Conservation (phyloP, 2,329 filamentous ascomycete species). For the Phialophora tarda region DNA sequence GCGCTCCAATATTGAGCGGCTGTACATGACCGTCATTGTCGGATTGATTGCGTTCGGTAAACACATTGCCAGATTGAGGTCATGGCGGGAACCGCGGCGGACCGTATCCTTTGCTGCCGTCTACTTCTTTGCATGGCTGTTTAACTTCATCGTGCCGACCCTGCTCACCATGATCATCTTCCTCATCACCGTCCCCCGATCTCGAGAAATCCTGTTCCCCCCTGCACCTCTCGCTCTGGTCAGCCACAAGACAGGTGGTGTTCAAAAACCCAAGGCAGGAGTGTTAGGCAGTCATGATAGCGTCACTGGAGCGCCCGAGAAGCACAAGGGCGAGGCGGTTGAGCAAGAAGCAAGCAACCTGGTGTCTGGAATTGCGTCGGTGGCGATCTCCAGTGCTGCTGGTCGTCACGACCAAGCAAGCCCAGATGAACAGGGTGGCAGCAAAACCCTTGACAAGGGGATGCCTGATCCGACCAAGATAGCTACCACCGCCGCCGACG, state of each 20-base stretch:
- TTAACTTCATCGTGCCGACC: constrained; percentile 72
- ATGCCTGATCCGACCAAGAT: constrained; percentile 67
- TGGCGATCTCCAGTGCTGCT: constrained; percentile 75
- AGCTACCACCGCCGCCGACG: constrained; percentile 60
- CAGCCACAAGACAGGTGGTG: constrained; percentile 69
- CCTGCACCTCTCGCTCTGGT: constrained; percentile 78
- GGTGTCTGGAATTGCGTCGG: constrained; percentile 72
- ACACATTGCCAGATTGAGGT: constrained; percentile 75
- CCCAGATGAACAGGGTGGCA: constrained; percentile 50
- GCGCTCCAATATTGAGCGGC: constrained; percentile 74
- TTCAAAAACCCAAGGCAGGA: constrained; percentile 77
- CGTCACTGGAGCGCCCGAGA: constrained; percentile 80
- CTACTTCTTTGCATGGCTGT: constrained; percentile 70
- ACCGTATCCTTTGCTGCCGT: constrained; percentile 70
- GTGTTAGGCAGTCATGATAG: constrained; percentile 77
- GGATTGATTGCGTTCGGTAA: constrained; percentile 70
- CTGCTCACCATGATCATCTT: constrained; percentile 65
- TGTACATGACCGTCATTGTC: constrained; percentile 80
- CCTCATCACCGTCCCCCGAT: constrained; percentile 69
- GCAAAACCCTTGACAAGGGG: constrained; percentile 55
- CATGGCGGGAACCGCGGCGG: constrained; percentile 75
- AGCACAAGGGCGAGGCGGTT: constrained; percentile 80
- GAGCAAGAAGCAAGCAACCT: constrained; percentile 84
- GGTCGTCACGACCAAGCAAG: constrained; percentile 76
- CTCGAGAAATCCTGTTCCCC: constrained; percentile 71